A percentile compares a stretch with the other conserved stretches of the same genome.
Evolutionary conservation across 129 eudicot species (phyloP).

Genomic region (Lactuca sativa): DNA sequence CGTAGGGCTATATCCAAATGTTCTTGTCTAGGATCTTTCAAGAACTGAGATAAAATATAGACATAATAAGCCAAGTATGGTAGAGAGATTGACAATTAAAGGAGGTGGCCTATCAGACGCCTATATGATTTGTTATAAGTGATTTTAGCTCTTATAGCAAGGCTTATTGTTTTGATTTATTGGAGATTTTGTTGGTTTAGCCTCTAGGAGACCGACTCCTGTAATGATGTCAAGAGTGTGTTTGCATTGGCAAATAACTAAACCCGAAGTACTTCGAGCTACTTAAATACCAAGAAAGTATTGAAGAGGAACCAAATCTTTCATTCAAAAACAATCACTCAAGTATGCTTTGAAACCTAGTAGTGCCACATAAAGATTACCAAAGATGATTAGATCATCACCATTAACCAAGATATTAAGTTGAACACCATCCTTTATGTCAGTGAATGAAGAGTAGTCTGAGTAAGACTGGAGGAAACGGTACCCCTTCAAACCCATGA

Average conservation of each 20-base stretch:
- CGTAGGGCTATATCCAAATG: not conserved
- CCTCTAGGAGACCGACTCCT: not conserved
- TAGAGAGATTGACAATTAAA: not conserved
- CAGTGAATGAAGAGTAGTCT: no score
- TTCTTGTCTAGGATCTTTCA: not conserved
- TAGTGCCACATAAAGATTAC: not conserved
- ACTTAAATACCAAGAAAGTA: conserved; percentile 26
- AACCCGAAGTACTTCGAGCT: not conserved
- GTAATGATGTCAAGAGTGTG: not conserved
- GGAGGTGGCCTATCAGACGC: conserved; percentile 16
- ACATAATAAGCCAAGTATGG: not conserved
- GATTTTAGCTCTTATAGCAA: not conserved
- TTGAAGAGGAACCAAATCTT: conserved; percentile 16
- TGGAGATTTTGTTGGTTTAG: not conserved
- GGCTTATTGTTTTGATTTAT: not conserved
- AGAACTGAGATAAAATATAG: not conserved
- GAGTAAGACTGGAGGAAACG: no score
- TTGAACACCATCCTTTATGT: no score
- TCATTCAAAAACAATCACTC: conserved; percentile 5
- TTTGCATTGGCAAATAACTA: not conserved
- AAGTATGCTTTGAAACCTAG: not conserved
- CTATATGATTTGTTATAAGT: not conserved
- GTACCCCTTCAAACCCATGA: no score
- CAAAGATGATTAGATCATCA: conserved; percentile 5
- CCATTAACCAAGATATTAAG: not conserved